A percentile compares a stretch with the other conserved stretches of the same genome.
phyloP scores from a whole-genome alignment of 2,329 filamentous ascomycete genomes.

The Penicillium italicum region DNA sequence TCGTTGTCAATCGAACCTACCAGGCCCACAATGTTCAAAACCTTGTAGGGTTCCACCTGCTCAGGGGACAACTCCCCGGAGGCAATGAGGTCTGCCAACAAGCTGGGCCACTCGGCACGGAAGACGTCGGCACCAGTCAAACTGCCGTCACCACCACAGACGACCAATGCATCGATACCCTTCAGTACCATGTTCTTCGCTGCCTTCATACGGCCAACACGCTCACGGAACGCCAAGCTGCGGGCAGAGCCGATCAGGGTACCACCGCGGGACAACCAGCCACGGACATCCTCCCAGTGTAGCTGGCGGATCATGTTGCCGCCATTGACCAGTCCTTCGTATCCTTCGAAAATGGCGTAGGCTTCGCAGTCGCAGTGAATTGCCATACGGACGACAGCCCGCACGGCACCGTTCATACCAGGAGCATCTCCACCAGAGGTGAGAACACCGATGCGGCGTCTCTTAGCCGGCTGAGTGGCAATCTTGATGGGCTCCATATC shows the following conservation, averaged over 20 bases:
- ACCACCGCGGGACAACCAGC: conserved; percentile 89
- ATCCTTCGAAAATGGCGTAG: conserved; percentile 85
- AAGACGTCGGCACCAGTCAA: conserved; percentile 95
- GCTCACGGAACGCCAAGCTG: conserved; percentile 88
- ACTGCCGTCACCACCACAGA: conserved; percentile 95
- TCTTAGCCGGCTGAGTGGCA: conserved; percentile 44
- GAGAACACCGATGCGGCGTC: conserved; percentile 78
- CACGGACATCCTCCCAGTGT: conserved; percentile 89
- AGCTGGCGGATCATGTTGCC: conserved; percentile 84
- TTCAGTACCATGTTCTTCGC: conserved; percentile 92
- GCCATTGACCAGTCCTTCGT: conserved; percentile 88
- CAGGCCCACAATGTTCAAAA: conserved; percentile 92
- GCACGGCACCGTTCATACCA: conserved; percentile 89
- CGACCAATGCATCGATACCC: conserved; percentile 92
- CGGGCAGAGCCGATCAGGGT: conserved; percentile 94
- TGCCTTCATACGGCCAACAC: conserved; percentile 74
- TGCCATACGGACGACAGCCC: conserved; percentile 86
- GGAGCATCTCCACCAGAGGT: conserved; percentile 92
- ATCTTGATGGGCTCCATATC: conserved; percentile 25
- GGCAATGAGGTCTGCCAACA: conserved; percentile 78
- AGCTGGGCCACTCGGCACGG: conserved; percentile 82
- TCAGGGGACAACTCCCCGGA: conserved; percentile 66
- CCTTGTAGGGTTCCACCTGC: conserved; percentile 71
- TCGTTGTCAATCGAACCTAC: conserved; percentile 99
- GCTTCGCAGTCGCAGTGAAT: conserved; percentile 79